Evolutionary conservation across 2,329 filamentous ascomycete species (phyloP).

Genomic region (Venturia asperata): DNA sequence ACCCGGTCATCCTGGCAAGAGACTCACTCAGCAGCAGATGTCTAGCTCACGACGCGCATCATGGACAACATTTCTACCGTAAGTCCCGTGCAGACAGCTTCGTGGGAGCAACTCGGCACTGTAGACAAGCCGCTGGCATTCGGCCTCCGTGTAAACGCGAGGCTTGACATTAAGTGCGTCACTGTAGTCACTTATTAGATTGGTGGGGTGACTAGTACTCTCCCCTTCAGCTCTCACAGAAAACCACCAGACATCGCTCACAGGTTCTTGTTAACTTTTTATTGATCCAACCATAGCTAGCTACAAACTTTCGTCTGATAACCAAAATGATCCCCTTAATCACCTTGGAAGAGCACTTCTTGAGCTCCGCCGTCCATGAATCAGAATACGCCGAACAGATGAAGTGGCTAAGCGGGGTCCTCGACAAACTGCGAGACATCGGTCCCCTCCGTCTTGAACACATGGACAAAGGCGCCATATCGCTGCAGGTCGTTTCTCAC

Average conservation of each 20-base stretch:
- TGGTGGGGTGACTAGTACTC: background rate
- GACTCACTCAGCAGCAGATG: background rate
- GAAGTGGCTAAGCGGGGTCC: constrained; percentile 17
- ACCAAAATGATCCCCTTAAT: constrained; percentile 26
- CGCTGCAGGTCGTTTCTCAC: constrained; percentile 30
- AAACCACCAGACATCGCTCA: background rate
- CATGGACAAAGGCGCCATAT: constrained; percentile 25
- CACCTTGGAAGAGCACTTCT: constrained; percentile 40
- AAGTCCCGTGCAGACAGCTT: background rate
- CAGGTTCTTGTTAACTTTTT: no score
- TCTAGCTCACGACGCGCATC: background rate
- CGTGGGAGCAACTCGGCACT: background rate
- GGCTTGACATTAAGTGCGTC: background rate
- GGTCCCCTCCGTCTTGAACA: constrained; percentile 24
- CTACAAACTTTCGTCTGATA: background rate
- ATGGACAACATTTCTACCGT: background rate
- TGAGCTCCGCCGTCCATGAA: constrained; percentile 24
- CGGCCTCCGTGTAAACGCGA: background rate
- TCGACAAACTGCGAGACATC: constrained; percentile 23
- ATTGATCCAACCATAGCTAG: no score
- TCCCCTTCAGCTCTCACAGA: background rate
- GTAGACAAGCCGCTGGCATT: background rate
- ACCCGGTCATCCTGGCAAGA: background rate
- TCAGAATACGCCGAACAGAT: constrained; percentile 22
- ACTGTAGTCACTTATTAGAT: background rate